Evolutionary conservation across 179 eudicot species (phyloP).

Genomic region (Spinacia oleracea): DNA sequence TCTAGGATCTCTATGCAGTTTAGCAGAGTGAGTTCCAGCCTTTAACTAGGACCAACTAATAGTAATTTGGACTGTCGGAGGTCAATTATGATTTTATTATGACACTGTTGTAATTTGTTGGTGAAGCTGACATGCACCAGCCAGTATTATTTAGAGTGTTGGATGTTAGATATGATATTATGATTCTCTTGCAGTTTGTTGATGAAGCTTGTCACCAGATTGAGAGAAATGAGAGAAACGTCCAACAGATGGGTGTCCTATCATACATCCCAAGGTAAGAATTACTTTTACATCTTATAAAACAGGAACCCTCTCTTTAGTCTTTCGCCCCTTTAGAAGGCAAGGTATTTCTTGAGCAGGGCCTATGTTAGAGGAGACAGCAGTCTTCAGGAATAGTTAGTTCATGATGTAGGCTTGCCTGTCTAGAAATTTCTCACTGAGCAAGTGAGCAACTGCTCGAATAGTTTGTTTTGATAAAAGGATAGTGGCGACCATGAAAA

Average conservation of each 20-base stretch:
- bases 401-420: slow-evolving; percentile 12
- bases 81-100: not conserved
- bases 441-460: too few relatives aligned
- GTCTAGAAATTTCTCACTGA: too few relatives aligned
- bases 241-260: slow-evolving; percentile 79
- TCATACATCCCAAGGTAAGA: slow-evolving; percentile 86
- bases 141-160: not conserved
- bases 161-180: not conserved
- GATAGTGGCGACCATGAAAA: too few relatives aligned
- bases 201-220: slow-evolving; percentile 98
- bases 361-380: not conserved
- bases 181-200: slow-evolving; percentile 65
- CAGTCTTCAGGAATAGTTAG: not conserved
- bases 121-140: slow-evolving; percentile 53
- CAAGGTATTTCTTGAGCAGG: not conserved
- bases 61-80: not conserved
- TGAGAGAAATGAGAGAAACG: slow-evolving; percentile 87
- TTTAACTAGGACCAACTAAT: slow-evolving; percentile 1
- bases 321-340: slow-evolving; percentile 3
- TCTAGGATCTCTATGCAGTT: slow-evolving; percentile 85
- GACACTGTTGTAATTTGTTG: slow-evolving; percentile 68
- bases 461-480: too few relatives aligned
- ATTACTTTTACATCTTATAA: slow-evolving; percentile 6
- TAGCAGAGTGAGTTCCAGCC: slow-evolving; percentile 50
- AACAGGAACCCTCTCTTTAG: not conserved